phyloP scores from a whole-genome alignment of 2,329 filamentous ascomycete species.

The Trichocomaceae sp. region DNA sequence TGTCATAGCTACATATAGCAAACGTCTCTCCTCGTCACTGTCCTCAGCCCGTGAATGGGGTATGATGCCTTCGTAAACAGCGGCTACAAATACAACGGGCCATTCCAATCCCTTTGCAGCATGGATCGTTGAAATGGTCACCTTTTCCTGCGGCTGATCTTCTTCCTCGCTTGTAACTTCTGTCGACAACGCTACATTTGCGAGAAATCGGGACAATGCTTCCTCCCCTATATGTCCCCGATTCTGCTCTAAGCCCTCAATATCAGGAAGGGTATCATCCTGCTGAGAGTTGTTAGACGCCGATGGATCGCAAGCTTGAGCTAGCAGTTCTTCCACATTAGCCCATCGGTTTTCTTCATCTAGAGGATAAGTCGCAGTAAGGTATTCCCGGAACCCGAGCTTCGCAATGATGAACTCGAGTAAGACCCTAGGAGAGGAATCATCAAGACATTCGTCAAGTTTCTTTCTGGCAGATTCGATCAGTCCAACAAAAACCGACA shows the following conservation, averaged over 20 bases:
- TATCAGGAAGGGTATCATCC: constrained; percentile 52
- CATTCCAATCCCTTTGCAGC: constrained; percentile 94
- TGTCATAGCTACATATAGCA: constrained; percentile 97
- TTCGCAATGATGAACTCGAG: constrained; percentile 56
- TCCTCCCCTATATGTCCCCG: constrained; percentile 49
- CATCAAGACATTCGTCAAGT: constrained; percentile 40
- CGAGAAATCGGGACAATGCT: constrained; percentile 70
- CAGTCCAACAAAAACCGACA: constrained; percentile 54
- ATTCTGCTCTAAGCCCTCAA: constrained; percentile 65
- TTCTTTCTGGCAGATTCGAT: constrained; percentile 53
- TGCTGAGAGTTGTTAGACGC: constrained; percentile 47
- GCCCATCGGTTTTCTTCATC: constrained; percentile 75
- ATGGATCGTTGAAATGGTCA: constrained; percentile 94
- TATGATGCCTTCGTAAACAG: constrained; percentile 82
- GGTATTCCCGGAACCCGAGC: constrained; percentile 65
- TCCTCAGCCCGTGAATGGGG: constrained; percentile 84
- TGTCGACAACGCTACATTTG: constrained; percentile 80
- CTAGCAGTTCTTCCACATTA: constrained; percentile 83
- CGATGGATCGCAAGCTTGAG: constrained; percentile 65
- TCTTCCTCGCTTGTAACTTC: constrained; percentile 58
- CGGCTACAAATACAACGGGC: constrained; percentile 90
- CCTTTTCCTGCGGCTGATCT: constrained; percentile 48
- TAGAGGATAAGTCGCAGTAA: constrained; percentile 64
- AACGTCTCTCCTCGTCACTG: constrained; percentile 73
- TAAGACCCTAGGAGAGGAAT: constrained; percentile 40